Evolutionary conservation across 306 rosid genomes (phyloP).

Genomic region (Sechiopsis laciniata): DNA sequence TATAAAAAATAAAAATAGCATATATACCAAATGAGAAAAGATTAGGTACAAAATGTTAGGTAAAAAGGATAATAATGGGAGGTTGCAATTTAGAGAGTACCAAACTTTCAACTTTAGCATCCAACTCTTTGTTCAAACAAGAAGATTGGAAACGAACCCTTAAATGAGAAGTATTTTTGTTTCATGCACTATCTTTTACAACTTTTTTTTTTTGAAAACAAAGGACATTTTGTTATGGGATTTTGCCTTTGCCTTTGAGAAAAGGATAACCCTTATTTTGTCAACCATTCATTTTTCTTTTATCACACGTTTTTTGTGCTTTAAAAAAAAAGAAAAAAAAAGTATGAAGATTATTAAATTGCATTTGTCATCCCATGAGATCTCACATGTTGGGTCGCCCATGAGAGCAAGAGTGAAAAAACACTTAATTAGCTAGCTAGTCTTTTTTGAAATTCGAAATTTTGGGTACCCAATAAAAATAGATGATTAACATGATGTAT

Average conservation of each 20-base stretch:
- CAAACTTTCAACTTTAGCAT: conserved; percentile 21
- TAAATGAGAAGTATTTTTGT: conserved; percentile 10
- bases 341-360: background rate
- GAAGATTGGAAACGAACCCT: conserved; percentile 17
- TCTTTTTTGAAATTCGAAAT: background rate
- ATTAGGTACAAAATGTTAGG: conserved; percentile 23
- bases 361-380: conserved; percentile 33
- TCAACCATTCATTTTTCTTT: conserved; percentile 23
- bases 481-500: too few species aligned
- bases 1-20: background rate
- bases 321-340: background rate
- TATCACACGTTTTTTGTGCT: conserved; percentile 42
- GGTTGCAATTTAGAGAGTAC: conserved; percentile 21
- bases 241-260: background rate
- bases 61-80: conserved; percentile 8
- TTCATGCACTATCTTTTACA: background rate
- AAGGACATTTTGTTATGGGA: conserved; percentile 17
- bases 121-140: conserved; percentile 15
- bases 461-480: too few species aligned
- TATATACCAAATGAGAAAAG: background rate
- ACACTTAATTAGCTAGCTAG: background rate
- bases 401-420: background rate
- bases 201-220: conserved; percentile 1
- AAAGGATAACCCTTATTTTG: background rate
- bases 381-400: conserved; percentile 57